These are phyloP conservation scores for Chloropicon primus DNA, from an alignment of 139 green algal genomes.

Conservation along the genomic window DNA sequence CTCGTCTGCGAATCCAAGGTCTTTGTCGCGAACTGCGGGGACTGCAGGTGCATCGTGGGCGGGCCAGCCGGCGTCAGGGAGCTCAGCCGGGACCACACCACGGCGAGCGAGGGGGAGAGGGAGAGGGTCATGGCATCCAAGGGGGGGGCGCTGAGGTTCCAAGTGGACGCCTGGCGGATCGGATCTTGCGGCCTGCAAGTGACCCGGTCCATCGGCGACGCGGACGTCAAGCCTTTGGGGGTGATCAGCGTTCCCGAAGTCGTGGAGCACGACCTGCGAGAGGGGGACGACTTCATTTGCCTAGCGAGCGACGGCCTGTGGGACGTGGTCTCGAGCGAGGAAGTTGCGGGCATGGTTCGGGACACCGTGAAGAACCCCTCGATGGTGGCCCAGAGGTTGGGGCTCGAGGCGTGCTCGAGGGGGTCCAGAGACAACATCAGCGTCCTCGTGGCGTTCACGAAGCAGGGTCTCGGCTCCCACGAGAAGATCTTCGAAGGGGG, in stretches of 20 bases:
- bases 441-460: background rate
- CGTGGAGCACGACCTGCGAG: background rate
- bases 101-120: conserved; percentile 48
- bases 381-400: background rate
- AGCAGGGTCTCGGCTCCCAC: background rate
- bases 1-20: conserved; percentile 39
- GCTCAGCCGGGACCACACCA: conserved; percentile 68
- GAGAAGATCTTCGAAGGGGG: background rate
- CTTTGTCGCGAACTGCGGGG: conserved; percentile 67
- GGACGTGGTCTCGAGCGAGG: background rate
- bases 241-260: background rate
- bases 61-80: conserved; percentile 33
- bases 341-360: background rate
- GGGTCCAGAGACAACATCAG: background rate
- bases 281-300: background rate
- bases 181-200: conserved; percentile 52
- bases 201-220: conserved; percentile 67
- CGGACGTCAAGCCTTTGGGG: conserved; percentile 48
- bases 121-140: conserved; percentile 43
- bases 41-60: conserved; percentile 74
- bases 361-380: background rate
- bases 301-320: background rate
- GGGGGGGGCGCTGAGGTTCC: conserved; percentile 22
- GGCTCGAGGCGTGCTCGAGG: background rate
- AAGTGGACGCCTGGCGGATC: conserved; percentile 50